Evolutionary conservation across 2,329 filamentous ascomycete species (phyloP).

Genomic region (Trichoderma semiorbis): DNA sequence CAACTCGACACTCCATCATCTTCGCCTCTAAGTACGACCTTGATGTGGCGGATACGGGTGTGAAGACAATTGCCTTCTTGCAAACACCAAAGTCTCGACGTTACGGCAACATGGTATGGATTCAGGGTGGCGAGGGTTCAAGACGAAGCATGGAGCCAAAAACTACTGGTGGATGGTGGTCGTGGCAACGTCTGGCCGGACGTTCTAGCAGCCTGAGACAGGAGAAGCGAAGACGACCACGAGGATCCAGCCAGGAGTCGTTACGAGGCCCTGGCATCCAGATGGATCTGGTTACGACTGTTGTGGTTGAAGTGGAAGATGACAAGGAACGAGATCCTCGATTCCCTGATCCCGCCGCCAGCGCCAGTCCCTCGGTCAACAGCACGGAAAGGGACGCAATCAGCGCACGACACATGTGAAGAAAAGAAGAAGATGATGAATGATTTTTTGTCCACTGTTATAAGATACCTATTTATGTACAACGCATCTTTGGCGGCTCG

Average conservation of each 20-base stretch:
- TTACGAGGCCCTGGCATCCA: slow-evolving; percentile 40
- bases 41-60: slow-evolving; percentile 44
- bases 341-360: slow-evolving; percentile 26
- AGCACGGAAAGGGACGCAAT: slow-evolving; percentile 28
- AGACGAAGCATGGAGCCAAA: slow-evolving; percentile 8
- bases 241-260: slow-evolving; percentile 32
- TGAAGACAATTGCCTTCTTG: slow-evolving; percentile 52
- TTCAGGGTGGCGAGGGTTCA: slow-evolving; percentile 29
- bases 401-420: neutral
- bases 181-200: slow-evolving; percentile 22
- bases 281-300: slow-evolving; percentile 42
- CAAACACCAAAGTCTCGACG: slow-evolving; percentile 36
- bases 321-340: slow-evolving; percentile 25
- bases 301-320: slow-evolving; percentile 39
- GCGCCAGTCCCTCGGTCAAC: slow-evolving; percentile 27
- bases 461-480: neutral
- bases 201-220: slow-evolving; percentile 14
- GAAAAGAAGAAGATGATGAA: neutral
- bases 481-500: neutral
- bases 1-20: slow-evolving; percentile 51
- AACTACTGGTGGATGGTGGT: slow-evolving; percentile 29
- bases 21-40: slow-evolving; percentile 39
- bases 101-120: slow-evolving; percentile 42
- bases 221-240: slow-evolving; percentile 18
- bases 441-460: neutral